These are phyloP conservation scores for Colletotrichum sansevieriae DNA, from an alignment of 2,329 filamentous ascomycete species.

Conservation along the genomic window DNA sequence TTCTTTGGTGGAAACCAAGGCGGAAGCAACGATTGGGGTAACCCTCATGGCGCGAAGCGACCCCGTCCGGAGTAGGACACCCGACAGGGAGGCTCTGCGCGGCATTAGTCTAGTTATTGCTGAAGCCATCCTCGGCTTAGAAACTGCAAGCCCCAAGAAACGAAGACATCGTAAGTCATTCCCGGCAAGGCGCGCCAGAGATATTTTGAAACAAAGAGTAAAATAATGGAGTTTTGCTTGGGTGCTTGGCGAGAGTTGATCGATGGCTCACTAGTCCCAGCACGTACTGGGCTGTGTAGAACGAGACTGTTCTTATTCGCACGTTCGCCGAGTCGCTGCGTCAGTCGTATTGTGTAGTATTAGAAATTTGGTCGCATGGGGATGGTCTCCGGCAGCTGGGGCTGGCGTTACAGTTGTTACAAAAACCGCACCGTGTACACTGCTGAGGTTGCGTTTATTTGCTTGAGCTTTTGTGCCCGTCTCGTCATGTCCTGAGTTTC, in stretches of 20 bases:
- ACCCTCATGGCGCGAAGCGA: constrained; percentile 85
- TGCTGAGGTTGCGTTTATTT: neutral
- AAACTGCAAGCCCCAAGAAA: too few relatives aligned
- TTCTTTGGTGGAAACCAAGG: constrained; percentile 74
- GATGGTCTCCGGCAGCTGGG: constrained; percentile 9
- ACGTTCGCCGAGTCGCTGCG: constrained; percentile 5
- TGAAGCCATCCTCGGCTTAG: too few relatives aligned
- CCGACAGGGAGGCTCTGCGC: neutral
- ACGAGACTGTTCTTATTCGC: neutral
- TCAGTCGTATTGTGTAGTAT: constrained; percentile 33
- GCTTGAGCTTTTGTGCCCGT: neutral
- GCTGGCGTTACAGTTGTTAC: constrained; percentile 34
- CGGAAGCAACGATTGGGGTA: constrained; percentile 74
- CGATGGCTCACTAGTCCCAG: neutral
- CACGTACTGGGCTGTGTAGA: constrained; percentile 3
- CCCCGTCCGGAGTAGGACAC: constrained; percentile 75
- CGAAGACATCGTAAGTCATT: too few relatives aligned
- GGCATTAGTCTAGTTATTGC: too few relatives aligned
- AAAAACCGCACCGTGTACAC: constrained; percentile 11
- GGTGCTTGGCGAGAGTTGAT: neutral
- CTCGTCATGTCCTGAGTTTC: constrained; percentile 38
- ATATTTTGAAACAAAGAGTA: neutral
- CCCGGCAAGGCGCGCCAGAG: neutral
- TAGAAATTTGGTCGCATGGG: constrained; percentile 28
- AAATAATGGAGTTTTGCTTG: neutral